Evolutionary conservation across 2,329 filamentous ascomycete species (phyloP).

Genomic region (Colletotrichum agaves): DNA sequence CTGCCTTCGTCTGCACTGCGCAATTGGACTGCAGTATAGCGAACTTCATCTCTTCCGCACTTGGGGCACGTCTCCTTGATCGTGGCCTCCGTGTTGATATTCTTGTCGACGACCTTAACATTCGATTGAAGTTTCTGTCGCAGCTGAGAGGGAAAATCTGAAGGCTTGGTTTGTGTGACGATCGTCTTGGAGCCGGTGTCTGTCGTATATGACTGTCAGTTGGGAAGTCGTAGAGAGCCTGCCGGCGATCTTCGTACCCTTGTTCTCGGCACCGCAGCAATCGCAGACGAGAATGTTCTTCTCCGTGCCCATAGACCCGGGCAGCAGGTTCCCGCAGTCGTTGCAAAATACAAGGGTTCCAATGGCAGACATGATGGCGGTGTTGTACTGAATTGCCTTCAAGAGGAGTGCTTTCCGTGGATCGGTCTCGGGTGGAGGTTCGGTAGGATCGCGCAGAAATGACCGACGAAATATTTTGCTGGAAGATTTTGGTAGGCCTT

Average conservation of each 20-base stretch:
- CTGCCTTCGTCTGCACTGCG: conserved; percentile 95
- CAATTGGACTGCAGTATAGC: conserved; percentile 85
- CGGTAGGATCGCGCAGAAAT: neutral
- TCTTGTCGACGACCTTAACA: conserved; percentile 82
- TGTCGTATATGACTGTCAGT: conserved; percentile 45
- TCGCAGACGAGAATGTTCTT: conserved; percentile 84
- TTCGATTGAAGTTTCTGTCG: conserved; percentile 86
- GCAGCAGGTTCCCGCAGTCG: conserved; percentile 90
- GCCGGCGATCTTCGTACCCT: conserved; percentile 66
- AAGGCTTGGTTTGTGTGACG: conserved; percentile 85
- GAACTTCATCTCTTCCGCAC: conserved; percentile 85
- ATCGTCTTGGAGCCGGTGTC: conserved; percentile 82
- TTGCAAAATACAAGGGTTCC: conserved; percentile 93
- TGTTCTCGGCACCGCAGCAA: conserved; percentile 86
- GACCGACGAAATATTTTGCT: conserved; percentile 35
- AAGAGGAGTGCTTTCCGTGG: conserved; percentile 7
- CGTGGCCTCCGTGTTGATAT: conserved; percentile 77
- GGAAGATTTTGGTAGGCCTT: conserved; percentile 19
- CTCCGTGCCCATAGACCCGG: conserved; percentile 79
- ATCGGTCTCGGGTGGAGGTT: neutral
- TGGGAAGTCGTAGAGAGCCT: neutral
- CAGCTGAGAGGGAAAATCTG: conserved; percentile 90
- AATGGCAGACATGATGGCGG: conserved; percentile 81
- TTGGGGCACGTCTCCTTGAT: conserved; percentile 79
- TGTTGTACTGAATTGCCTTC: neutral